Base-by-base conservation (phyloP, 176 grass and related monocot species). In the Panicum miliaceum region DNA sequence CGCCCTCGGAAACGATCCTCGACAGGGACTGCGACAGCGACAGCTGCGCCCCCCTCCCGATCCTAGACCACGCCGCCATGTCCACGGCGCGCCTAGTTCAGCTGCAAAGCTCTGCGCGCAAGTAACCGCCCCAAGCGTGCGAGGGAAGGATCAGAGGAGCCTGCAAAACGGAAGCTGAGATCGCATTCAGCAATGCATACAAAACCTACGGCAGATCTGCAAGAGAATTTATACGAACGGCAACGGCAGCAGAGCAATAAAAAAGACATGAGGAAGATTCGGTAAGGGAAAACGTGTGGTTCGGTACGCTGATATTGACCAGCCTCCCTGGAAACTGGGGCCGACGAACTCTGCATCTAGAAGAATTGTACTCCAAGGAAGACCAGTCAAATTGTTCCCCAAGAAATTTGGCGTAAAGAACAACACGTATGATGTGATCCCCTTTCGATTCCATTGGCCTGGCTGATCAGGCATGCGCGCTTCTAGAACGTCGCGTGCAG, bases 51-150 rank as follows among this genome's bases (percentile, higher is more conserved):
- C 86, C 54, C 86, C 88, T 91, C 23, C 76, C 84, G 73, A 96
- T 88, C 85, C 94, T 88, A 23, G 84, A 93, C 84, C 58, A 81
- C 5, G 75, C 84, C 94, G 85, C 84, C 94, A 91, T 90, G 29
- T 62, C 41, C 41, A 36, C 12, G 22, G 12, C 11, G 74, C 20
- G 12, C 13, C 37, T 10, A 4, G 32, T n/a, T 50, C 70, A 23
- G 14, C 3, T 15, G 15, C 52, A 40, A 76, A 57, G 34, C 34
- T 53, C 78, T 40, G 7, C 0, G 7, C 0, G 61, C 2, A 36
- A 4, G 45, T 0, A 40, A 16, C 57, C 11, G 36, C 58, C 52
- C 6, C 29, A 41, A 23, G 0, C 27, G 12, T 3, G 62, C 12
- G 45, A 51, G 9, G 64, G 7, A 11, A 36, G 12, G 16, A 11